phyloP scores from a whole-genome alignment of 2,329 filamentous ascomycete genomes.

The Aureobasidium vineae region DNA sequence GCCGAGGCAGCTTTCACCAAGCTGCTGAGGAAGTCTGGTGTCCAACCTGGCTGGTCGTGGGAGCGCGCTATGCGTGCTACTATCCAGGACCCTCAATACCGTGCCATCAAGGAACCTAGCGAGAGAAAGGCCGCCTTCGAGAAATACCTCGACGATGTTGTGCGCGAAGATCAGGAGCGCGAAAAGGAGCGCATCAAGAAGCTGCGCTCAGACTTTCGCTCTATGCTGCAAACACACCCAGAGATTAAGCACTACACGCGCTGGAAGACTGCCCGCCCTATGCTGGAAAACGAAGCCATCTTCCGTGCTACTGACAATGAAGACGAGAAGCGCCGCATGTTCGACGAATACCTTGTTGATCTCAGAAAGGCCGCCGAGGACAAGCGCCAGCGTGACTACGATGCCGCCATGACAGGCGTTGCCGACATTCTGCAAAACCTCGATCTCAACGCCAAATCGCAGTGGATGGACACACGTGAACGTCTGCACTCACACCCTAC shows the following conservation, averaged over 20 bases:
- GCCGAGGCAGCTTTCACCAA: slow-evolving; percentile 93
- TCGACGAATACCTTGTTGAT: slow-evolving; percentile 86
- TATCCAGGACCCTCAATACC: slow-evolving; percentile 88
- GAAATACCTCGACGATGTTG: slow-evolving; percentile 88
- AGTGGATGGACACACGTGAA: slow-evolving; percentile 86
- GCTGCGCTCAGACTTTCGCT: slow-evolving; percentile 88
- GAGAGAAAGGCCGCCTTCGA: slow-evolving; percentile 89
- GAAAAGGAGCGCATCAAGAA: slow-evolving; percentile 92
- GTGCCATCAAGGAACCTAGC: slow-evolving; percentile 87
- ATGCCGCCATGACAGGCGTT: slow-evolving; percentile 80
- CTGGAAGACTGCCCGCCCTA: slow-evolving; percentile 93
- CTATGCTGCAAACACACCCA: slow-evolving; percentile 92
- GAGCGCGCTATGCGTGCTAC: slow-evolving; percentile 81
- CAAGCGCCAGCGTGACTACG: slow-evolving; percentile 67
- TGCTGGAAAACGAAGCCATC: slow-evolving; percentile 92
- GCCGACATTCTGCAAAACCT: slow-evolving; percentile 74
- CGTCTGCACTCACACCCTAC: slow-evolving; percentile 74
- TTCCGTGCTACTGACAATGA: slow-evolving; percentile 91
- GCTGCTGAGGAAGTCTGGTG: slow-evolving; percentile 76
- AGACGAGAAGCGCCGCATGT: slow-evolving; percentile 80
- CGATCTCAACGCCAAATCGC: slow-evolving; percentile 86
- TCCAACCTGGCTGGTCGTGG: slow-evolving; percentile 92
- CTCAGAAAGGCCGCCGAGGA: slow-evolving; percentile 80
- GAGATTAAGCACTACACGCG: slow-evolving; percentile 97
- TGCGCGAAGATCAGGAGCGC: slow-evolving; percentile 88